Percentiles rank a stretch among this genome's conserved stretches.
phyloP scores from a whole-genome alignment of 2,329 filamentous ascomycete species.

The Aspergillus proliferans region DNA sequence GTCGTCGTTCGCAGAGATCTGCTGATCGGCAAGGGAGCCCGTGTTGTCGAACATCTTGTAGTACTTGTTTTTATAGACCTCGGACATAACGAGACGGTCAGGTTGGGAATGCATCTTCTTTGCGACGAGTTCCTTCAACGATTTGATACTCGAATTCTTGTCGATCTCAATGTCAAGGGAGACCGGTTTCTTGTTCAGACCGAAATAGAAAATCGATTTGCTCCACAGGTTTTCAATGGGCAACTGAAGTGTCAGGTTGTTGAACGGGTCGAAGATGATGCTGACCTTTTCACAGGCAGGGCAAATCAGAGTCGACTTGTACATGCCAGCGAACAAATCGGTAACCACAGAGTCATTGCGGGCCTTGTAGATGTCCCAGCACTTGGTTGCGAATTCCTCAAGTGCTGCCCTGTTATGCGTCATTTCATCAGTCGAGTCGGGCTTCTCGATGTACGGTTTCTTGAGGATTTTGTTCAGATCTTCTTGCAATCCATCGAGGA shows the following conservation, averaged over 20 bases:
- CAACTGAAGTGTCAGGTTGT: constrained; percentile 83
- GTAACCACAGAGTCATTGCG: constrained; percentile 93
- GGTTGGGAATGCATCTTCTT: constrained; percentile 47
- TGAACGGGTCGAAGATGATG: constrained; percentile 98
- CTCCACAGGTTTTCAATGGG: constrained; percentile 80
- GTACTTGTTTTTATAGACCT: constrained; percentile 77
- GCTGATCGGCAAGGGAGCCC: constrained; percentile 61
- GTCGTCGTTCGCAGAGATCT: constrained; percentile 57
- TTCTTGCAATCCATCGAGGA: constrained; percentile 90
- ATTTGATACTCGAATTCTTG: constrained; percentile 56
- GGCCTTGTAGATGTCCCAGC: constrained; percentile 85
- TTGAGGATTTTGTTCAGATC: constrained; percentile 89
- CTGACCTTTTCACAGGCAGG: constrained; percentile 89
- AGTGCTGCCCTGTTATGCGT: constrained; percentile 76
- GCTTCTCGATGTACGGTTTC: constrained; percentile 96
- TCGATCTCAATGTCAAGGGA: constrained; percentile 70
- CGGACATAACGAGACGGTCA: constrained; percentile 66
- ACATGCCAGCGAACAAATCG: constrained; percentile 94
- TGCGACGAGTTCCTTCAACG: constrained; percentile 47
- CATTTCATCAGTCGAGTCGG: constrained; percentile 95
- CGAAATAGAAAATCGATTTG: constrained; percentile 69
- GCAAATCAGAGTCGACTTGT: constrained; percentile 94
- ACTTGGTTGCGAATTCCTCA: constrained; percentile 74
- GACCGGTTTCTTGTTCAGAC: constrained; percentile 64
- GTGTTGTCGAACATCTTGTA: constrained; percentile 78